These are phyloP conservation scores for Fonsecaea erecta DNA, from an alignment of 2,329 filamentous ascomycete species.

Conservation along the genomic window DNA sequence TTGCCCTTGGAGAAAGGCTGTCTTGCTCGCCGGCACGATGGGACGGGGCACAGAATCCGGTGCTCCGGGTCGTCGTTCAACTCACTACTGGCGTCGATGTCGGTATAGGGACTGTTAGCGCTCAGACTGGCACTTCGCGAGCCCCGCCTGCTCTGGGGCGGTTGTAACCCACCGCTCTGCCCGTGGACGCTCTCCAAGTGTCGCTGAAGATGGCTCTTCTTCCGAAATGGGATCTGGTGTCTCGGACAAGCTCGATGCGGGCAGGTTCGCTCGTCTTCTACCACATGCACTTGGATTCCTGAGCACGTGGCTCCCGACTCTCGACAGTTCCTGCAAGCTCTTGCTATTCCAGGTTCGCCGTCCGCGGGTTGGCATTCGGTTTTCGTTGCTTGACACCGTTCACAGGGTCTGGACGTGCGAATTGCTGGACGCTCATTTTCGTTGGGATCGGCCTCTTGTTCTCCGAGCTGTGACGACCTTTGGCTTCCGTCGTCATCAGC, in stretches of 20 bases:
- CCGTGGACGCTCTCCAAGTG: conserved; percentile 30
- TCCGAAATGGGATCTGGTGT: conserved; percentile 32
- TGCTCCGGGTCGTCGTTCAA: conserved; percentile 1
- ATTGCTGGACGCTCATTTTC: conserved; percentile 4
- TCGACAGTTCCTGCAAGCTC: conserved; percentile 21
- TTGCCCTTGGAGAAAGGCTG: conserved; percentile 29
- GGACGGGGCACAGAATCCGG: conserved; percentile 34
- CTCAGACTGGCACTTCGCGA: conserved; percentile 16
- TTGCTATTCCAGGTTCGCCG: background rate
- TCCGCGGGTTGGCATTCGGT: conserved; percentile 18
- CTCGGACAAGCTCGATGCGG: conserved; percentile 31
- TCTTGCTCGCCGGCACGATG: conserved; percentile 23
- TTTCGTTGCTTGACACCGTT: conserved; percentile 13
- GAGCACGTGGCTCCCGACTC: conserved; percentile 18
- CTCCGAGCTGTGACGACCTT: conserved; percentile 8
- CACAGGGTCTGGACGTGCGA: conserved; percentile 26
- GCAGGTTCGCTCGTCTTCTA: conserved; percentile 18
- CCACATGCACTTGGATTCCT: conserved; percentile 17
- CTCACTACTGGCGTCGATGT: background rate
- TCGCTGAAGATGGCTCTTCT: conserved; percentile 30
- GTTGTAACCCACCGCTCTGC: too few species aligned
- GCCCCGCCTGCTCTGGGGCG: background rate
- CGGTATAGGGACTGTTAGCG: conserved; percentile 16
- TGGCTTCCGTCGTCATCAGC: conserved; percentile 22
- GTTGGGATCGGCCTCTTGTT: background rate